phyloP scores from a whole-genome alignment of 2,329 filamentous ascomycete species.

The Apiospora saccharicola region DNA sequence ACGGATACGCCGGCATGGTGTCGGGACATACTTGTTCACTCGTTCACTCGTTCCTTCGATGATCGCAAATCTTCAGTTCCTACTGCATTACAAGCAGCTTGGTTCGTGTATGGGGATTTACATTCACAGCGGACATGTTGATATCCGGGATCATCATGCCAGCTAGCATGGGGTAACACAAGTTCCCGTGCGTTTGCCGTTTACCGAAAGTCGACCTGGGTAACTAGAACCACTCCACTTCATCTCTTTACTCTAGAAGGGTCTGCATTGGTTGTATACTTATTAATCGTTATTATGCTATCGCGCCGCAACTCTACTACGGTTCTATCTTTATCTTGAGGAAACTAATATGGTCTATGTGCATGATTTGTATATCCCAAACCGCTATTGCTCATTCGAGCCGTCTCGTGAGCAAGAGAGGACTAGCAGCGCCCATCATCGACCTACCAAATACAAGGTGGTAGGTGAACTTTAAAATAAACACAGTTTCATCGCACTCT shows the following conservation, averaged over 20 bases:
- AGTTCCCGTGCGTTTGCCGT: neutral
- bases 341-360: neutral
- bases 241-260: too few relatives aligned
- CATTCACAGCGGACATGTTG: neutral
- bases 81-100: neutral
- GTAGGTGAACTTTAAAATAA: neutral
- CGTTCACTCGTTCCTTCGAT: too few relatives aligned
- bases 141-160: neutral
- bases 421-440: neutral
- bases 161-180: neutral
- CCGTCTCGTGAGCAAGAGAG: neutral
- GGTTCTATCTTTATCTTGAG: neutral
- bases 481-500: neutral
- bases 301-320: neutral
- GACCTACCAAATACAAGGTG: neutral
- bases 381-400: neutral
- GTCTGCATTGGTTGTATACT: too few relatives aligned
- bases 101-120: too few relatives aligned
- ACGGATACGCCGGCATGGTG: neutral
- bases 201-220: neutral
- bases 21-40: neutral
- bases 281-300: neutral
- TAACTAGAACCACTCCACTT: neutral
- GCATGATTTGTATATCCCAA: neutral
- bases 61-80: neutral